Percentiles rank a stretch among this genome's conserved stretches.
Conservation (phyloP, 208 protist species). For the Crithidia expoeki region DNA sequence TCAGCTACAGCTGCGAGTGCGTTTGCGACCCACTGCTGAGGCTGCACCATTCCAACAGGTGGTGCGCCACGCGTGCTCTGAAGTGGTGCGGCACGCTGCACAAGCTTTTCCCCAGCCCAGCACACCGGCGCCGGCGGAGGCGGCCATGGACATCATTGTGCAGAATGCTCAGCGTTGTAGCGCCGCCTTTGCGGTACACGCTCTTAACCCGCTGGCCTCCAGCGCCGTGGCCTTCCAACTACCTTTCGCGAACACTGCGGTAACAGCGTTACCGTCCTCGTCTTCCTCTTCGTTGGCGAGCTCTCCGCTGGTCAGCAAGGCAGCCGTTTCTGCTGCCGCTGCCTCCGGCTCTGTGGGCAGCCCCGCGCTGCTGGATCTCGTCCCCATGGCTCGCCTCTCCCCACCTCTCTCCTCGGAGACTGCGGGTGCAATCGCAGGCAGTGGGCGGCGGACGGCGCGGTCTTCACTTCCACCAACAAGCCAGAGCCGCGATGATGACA, state of each 20-base stretch:
- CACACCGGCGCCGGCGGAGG: conserved; percentile 31
- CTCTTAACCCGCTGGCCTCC: conserved; percentile 30
- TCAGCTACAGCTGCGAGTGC: conserved; percentile 13
- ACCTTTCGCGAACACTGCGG: not conserved
- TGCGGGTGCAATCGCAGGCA: not conserved
- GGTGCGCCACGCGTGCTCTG: conserved; percentile 49
- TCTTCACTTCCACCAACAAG: not conserved
- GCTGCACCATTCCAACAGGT: conserved; percentile 46
- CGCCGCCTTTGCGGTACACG: conserved; percentile 23
- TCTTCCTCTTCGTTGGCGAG: conserved; percentile 14
- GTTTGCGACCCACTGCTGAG: conserved; percentile 22
- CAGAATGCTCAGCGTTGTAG: conserved; percentile 30
- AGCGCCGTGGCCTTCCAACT: not conserved
- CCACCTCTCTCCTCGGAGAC: not conserved
- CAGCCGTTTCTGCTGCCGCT: not conserved
- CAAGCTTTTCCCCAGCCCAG: conserved; percentile 42
- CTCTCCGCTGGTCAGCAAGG: conserved; percentile 7
- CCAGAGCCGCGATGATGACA: no score
- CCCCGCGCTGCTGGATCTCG: conserved; percentile 3
- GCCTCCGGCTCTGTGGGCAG: not conserved
- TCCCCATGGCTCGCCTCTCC: conserved; percentile 11
- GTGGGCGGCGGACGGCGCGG: not conserved
- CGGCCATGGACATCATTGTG: conserved; percentile 51
- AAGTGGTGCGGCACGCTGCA: conserved; percentile 42
- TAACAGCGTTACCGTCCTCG: not conserved